phyloP scores from a whole-genome alignment of 2,329 filamentous ascomycete species.

The Teratosphaeria zuluensis region DNA sequence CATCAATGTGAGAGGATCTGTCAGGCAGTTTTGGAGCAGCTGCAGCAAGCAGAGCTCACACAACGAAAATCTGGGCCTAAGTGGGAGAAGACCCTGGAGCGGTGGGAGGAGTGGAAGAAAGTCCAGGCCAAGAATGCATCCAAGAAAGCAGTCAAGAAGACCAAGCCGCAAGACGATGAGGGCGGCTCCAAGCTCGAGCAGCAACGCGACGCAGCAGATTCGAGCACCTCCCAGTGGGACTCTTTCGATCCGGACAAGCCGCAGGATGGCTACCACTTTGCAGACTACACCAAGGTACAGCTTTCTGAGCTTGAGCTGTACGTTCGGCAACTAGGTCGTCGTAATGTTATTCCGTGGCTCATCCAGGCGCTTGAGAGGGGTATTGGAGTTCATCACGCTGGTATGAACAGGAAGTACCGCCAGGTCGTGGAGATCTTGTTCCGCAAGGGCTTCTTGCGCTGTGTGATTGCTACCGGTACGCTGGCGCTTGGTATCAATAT shows the following conservation, averaged over 20 bases:
- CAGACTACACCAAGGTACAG: constrained; percentile 50
- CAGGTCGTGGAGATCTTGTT: constrained; percentile 66
- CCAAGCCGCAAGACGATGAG: constrained; percentile 31
- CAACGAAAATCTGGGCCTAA: constrained; percentile 49
- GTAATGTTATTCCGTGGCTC: constrained; percentile 43
- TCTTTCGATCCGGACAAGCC: constrained; percentile 58
- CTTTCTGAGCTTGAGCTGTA: constrained; percentile 50
- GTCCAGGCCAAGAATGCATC: constrained; percentile 31
- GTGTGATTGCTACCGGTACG: constrained; percentile 67
- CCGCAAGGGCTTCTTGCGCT: constrained; percentile 59
- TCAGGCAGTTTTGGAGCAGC: constrained; percentile 39
- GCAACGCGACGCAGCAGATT: constrained; percentile 45
- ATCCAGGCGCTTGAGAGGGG: constrained; percentile 56
- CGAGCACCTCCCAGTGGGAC: constrained; percentile 50
- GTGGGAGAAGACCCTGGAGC: constrained; percentile 52
- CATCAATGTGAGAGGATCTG: constrained; percentile 53
- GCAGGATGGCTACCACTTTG: constrained; percentile 55
- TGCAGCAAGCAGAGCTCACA: constrained; percentile 44
- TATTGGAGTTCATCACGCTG: constrained; percentile 67
- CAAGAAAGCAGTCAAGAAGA: constrained; percentile 27
- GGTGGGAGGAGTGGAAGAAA: constrained; percentile 50
- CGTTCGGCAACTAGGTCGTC: constrained; percentile 42
- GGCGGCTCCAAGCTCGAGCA: constrained; percentile 48
- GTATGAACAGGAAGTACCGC: constrained; percentile 69
- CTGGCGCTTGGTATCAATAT: constrained; percentile 72